A percentile compares a stretch with the other conserved stretches of the same genome.
These are phyloP conservation scores for Nitzschia sp. DNA, from an alignment of 108 stramenopile species.

Conservation along the genomic window DNA sequence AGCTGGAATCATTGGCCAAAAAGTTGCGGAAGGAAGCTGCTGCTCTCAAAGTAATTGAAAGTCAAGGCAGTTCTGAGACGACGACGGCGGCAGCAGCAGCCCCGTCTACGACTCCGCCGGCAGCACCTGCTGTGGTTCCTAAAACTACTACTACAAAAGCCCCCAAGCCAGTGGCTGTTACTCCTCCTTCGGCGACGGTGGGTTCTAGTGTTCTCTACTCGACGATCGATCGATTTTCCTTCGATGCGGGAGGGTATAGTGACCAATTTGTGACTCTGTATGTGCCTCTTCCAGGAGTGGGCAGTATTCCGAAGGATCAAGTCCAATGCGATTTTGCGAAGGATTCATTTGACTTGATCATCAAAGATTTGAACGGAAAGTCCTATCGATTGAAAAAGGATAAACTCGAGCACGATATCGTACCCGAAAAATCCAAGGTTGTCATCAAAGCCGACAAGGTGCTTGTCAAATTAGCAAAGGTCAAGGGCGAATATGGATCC, in stretches of 20 bases:
- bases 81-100: slow-evolving; percentile 2
- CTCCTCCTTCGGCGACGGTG: slow-evolving; percentile 7
- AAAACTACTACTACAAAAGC: neutral
- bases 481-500: slow-evolving; percentile 81
- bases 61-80: neutral
- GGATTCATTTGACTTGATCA: slow-evolving; percentile 75
- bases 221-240: slow-evolving; percentile 67
- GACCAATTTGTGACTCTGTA: slow-evolving; percentile 76
- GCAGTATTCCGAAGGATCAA: slow-evolving; percentile 55
- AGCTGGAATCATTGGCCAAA: slow-evolving; percentile 65
- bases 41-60: slow-evolving; percentile 62
- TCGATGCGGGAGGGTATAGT: slow-evolving; percentile 80
- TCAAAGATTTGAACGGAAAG: slow-evolving; percentile 75
- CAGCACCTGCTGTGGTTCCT: neutral
- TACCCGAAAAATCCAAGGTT: slow-evolving; percentile 71
- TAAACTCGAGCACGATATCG: slow-evolving; percentile 93
- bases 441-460: slow-evolving; percentile 91
- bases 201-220: slow-evolving; percentile 39
- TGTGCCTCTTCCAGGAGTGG: slow-evolving; percentile 61
- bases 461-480: slow-evolving; percentile 87
- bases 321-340: slow-evolving; percentile 63
- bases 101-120: slow-evolving; percentile 5
- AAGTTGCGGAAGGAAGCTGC: slow-evolving; percentile 70
- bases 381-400: slow-evolving; percentile 91
- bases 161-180: neutral